Conservation (phyloP, 192 early-diverging fungal genomes). For the Mycoemilia scoparia region DNA sequence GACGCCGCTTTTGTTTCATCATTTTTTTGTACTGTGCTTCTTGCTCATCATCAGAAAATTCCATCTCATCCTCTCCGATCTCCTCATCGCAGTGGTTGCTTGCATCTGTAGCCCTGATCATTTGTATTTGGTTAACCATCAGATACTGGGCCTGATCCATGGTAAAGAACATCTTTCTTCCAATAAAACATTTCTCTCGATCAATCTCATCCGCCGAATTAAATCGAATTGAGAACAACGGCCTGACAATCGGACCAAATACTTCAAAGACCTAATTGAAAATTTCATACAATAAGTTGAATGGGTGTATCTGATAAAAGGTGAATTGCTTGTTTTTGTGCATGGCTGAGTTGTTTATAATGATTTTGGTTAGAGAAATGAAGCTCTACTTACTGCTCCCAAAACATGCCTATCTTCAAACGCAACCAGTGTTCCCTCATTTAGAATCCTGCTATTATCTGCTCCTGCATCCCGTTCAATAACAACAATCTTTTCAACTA, state of each 20-base stretch:
- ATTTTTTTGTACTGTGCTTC: constrained; percentile 37
- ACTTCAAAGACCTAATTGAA: constrained; percentile 63
- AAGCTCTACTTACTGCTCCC: constrained; percentile 35
- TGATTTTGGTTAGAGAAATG: neutral
- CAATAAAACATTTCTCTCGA: constrained; percentile 13
- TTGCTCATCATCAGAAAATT: constrained; percentile 91
- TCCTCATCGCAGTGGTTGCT: constrained; percentile 91
- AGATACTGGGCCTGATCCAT: constrained; percentile 48
- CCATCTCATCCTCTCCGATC: constrained; percentile 55
- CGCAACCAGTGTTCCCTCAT: constrained; percentile 53
- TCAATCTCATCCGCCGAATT: constrained; percentile 42
- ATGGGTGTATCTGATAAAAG: constrained; percentile 1
- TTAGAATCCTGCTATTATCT: constrained; percentile 41
- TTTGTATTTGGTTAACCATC: no score
- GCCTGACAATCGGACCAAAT: constrained; percentile 73
- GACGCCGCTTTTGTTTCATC: no score
- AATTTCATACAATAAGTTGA: neutral
- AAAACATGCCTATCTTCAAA: constrained; percentile 39
- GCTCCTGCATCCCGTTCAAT: constrained; percentile 30
- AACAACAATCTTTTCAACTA: constrained; percentile 57
- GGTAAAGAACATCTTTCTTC: constrained; percentile 40
- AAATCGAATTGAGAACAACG: constrained; percentile 70
- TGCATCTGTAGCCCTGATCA: constrained; percentile 74
- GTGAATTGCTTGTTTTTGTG: neutral
- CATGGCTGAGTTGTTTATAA: neutral